Percentiles rank a stretch among this genome's conserved stretches.
Evolutionary conservation across 2,329 filamentous ascomycete genomes (phyloP).

Genomic region (Huntiella decipiens): DNA sequence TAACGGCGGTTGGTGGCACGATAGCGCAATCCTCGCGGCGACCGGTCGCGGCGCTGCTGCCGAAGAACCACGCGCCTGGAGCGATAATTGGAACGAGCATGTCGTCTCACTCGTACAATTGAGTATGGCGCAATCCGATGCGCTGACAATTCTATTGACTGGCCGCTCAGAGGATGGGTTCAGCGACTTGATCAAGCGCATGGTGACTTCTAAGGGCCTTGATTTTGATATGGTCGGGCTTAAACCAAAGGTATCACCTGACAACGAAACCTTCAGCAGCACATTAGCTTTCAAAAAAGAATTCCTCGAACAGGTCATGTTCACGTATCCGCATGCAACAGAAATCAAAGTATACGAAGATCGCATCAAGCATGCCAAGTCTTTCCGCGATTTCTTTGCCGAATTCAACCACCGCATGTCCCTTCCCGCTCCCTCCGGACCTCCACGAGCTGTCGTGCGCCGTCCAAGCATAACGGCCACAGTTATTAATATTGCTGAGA

Average conservation of each 20-base stretch:
- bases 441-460: constrained; percentile 32
- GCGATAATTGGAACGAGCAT: constrained; percentile 92
- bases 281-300: constrained; percentile 89
- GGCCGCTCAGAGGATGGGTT: constrained; percentile 67
- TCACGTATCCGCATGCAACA: constrained; percentile 67
- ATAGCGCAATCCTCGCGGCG: constrained; percentile 63
- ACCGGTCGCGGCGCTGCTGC: constrained; percentile 66
- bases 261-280: constrained; percentile 54
- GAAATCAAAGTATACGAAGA: constrained; percentile 65
- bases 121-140: constrained; percentile 68
- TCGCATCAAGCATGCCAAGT: constrained; percentile 48
- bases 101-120: constrained; percentile 64
- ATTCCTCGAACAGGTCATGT: constrained; percentile 61
- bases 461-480: constrained; percentile 40
- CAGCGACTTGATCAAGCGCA: constrained; percentile 60
- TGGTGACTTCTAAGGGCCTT: constrained; percentile 56
- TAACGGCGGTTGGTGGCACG: constrained; percentile 95
- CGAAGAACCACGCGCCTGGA: constrained; percentile 71
- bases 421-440: constrained; percentile 26
- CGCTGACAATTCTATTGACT: constrained; percentile 69
- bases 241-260: constrained; percentile 69
- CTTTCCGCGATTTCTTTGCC: constrained; percentile 68
- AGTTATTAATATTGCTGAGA: constrained; percentile 71
- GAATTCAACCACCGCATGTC: constrained; percentile 41
- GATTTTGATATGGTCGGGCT: constrained; percentile 77